These are phyloP conservation scores for Platanthera zijinensis DNA, from an alignment of 106 monocot species.

Conservation along the genomic window DNA sequence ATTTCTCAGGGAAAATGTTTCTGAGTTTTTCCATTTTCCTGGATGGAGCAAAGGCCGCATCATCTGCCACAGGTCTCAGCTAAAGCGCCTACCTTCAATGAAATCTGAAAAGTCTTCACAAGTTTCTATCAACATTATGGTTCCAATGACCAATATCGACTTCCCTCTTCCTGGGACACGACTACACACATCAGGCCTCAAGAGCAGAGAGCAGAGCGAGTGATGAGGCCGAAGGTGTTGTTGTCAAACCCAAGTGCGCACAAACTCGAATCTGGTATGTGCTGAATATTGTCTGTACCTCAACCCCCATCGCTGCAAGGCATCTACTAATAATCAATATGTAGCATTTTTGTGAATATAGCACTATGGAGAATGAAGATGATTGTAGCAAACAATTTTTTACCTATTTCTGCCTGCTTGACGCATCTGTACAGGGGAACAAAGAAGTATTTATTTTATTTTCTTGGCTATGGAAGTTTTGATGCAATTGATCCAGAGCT, in stretches of 20 bases:
- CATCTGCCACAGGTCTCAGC: conserved; percentile 55
- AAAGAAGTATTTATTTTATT: no score
- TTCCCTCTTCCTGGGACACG: conserved; percentile 56
- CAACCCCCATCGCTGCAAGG: no score
- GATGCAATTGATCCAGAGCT: no score
- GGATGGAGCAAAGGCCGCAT: conserved; percentile 95
- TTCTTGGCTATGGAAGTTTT: no score
- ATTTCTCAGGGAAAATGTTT: conserved; percentile 59
- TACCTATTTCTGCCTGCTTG: no score
- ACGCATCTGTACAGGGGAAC: no score
- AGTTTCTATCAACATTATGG: conserved; percentile 11
- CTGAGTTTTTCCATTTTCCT: conserved; percentile 65
- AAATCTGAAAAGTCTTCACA: conserved; percentile 20
- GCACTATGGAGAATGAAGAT: no score
- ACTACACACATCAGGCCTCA: conserved; percentile 25
- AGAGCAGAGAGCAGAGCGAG: not conserved
- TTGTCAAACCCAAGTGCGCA: conserved; percentile 35
- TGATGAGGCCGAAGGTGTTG: not conserved
- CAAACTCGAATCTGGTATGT: conserved; percentile 12
- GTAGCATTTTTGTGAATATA: no score
- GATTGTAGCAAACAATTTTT: no score
- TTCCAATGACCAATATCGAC: conserved; percentile 35
- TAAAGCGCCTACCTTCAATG: conserved; percentile 48
- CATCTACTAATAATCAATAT: no score
- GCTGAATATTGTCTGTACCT: not conserved